These are phyloP conservation scores for Margaritispora aquatica DNA, from an alignment of 495 filamentous ascomycete species.

Conservation along the genomic window DNA sequence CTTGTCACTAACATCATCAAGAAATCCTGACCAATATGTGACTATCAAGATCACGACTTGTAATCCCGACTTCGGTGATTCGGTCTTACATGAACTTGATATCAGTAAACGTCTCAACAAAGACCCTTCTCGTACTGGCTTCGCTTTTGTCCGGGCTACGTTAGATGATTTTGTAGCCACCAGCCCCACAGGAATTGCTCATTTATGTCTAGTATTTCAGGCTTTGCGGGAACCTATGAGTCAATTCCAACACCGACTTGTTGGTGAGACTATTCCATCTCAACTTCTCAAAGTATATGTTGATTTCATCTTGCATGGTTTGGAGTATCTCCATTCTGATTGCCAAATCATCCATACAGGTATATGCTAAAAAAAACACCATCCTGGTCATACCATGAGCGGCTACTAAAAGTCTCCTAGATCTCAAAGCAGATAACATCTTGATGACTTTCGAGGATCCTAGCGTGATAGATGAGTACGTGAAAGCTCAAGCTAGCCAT, in stretches of 20 bases:
- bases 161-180: conserved; percentile 32
- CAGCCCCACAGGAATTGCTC: conserved; percentile 21
- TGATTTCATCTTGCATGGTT: conserved; percentile 31
- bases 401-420: conserved; percentile 22
- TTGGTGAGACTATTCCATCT: conserved; percentile 20
- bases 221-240: conserved; percentile 39
- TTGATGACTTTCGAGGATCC: conserved; percentile 38
- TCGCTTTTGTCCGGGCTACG: conserved; percentile 27
- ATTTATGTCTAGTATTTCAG: conserved; percentile 37
- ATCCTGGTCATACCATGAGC: too few species aligned
- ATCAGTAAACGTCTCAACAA: conserved; percentile 32
- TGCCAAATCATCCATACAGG: conserved; percentile 36
- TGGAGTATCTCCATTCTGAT: conserved; percentile 40
- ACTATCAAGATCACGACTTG: conserved; percentile 34
- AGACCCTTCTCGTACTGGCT: conserved; percentile 31
- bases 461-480: conserved; percentile 35
- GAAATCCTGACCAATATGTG: conserved; percentile 32
- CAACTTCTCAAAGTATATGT: conserved; percentile 37
- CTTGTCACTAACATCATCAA: conserved; percentile 12
- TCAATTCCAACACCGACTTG: conserved; percentile 32
- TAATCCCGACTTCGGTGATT: conserved; percentile 21
- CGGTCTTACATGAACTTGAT: conserved; percentile 31
- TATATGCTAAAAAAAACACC: conserved; percentile 8
- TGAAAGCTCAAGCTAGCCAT: conserved; percentile 30
- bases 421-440: conserved; percentile 43